phyloP scores from a whole-genome alignment of 2,329 filamentous ascomycete genomes.

The Fusarium temperatum region DNA sequence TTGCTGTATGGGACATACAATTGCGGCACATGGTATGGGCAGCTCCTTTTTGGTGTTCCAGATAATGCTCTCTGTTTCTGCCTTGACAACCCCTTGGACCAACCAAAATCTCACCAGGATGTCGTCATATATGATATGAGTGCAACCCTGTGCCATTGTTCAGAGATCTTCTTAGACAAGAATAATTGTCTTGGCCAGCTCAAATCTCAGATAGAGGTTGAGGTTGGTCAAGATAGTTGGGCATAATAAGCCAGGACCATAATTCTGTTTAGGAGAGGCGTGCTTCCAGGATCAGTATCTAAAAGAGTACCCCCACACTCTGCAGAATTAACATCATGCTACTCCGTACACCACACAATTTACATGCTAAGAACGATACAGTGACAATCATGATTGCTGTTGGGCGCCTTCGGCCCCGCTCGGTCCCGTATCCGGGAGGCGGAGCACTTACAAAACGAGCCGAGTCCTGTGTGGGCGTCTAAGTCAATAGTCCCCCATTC shows the following conservation, averaged over 20 bases:
- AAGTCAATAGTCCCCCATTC: background rate
- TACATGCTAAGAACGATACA: background rate
- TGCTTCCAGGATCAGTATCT: background rate
- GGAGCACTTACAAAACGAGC: constrained; percentile 35
- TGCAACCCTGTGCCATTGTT: background rate
- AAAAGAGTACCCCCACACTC: background rate
- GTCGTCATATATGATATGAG: background rate
- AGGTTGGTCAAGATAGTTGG: background rate
- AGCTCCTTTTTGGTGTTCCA: background rate
- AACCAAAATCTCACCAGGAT: background rate
- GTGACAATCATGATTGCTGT: background rate
- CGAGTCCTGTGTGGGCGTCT: constrained; percentile 5
- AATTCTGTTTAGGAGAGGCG: background rate
- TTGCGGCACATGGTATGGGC: background rate
- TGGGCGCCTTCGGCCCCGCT: constrained; percentile 17
- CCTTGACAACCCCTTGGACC: background rate
- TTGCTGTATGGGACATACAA: background rate
- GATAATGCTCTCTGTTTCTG: background rate
- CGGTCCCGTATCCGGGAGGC: constrained; percentile 16
- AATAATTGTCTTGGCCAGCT: background rate
- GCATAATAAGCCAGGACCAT: background rate
- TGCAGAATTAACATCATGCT: background rate
- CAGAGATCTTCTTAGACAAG: background rate
- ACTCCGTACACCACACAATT: background rate
- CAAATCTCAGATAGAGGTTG: background rate